These are phyloP conservation scores for Alternaria panax DNA, from an alignment of 2,329 filamentous ascomycete genomes.

Conservation along the genomic window DNA sequence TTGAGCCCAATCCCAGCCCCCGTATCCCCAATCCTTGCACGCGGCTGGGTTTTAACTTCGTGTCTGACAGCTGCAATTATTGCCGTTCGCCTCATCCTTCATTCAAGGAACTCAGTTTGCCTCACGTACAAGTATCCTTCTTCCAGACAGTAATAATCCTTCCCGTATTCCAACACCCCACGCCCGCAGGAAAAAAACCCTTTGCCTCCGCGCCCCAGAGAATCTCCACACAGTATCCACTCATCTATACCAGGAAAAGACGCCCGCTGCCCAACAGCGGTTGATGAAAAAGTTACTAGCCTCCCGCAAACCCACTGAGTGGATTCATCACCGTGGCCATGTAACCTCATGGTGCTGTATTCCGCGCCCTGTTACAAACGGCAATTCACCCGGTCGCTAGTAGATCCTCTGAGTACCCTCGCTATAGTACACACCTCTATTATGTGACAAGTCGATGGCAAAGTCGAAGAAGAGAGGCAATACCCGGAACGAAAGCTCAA, in stretches of 20 bases:
- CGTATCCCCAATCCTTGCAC: neutral
- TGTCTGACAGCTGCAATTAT: neutral
- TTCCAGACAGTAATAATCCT: neutral
- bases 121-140: neutral
- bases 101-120: neutral
- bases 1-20: neutral
- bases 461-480: neutral
- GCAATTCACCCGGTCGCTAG: neutral
- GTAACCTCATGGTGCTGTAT: constrained; percentile 1
- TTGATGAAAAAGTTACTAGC: constrained; percentile 9
- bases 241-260: constrained; percentile 22
- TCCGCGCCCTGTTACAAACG: neutral
- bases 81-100: neutral
- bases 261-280: constrained; percentile 27
- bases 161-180: constrained; percentile 11
- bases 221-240: constrained; percentile 29
- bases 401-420: neutral
- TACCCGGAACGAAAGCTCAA: neutral
- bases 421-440: neutral
- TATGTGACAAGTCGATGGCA: neutral
- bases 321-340: constrained; percentile 8
- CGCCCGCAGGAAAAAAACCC: constrained; percentile 10
- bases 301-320: constrained; percentile 13
- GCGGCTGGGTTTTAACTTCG: neutral
- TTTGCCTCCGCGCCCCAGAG: constrained; percentile 19